These are phyloP conservation scores for Clonostachys solani DNA, from an alignment of 2,329 filamentous ascomycete species.

Conservation along the genomic window DNA sequence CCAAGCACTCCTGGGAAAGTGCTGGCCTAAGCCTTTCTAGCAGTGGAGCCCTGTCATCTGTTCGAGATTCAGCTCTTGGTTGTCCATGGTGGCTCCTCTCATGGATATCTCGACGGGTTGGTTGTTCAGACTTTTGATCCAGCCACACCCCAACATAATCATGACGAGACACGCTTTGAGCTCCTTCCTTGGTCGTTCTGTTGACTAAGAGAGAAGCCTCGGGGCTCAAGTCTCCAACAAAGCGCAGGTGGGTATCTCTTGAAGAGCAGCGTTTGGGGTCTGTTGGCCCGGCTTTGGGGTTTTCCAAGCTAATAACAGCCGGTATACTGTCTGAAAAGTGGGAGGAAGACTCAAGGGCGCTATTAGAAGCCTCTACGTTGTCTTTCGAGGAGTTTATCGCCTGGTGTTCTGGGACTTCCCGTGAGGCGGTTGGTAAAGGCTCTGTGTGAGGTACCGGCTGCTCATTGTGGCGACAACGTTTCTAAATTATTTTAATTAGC, in stretches of 20 bases:
- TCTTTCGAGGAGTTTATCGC: neutral
- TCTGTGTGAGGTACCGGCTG: neutral
- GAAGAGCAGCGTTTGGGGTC: neutral
- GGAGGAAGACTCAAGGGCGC: slow-evolving; percentile 10
- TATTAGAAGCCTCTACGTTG: neutral
- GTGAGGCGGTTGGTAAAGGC: neutral
- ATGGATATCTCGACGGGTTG: neutral
- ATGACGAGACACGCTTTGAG: slow-evolving; percentile 2
- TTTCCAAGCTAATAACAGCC: neutral
- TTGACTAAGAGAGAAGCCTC: slow-evolving; percentile 11
- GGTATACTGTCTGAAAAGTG: neutral
- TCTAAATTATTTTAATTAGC: neutral
- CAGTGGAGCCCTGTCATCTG: too few species aligned
- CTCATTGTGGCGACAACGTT: neutral
- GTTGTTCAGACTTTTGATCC: slow-evolving; percentile 1
- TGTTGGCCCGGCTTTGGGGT: too few species aligned
- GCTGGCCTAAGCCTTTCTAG: neutral
- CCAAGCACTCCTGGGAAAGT: slow-evolving; percentile 5
- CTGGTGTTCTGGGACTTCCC: too few species aligned
- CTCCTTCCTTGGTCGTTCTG: neutral
- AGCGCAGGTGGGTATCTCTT: slow-evolving; percentile 5
- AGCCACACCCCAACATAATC: slow-evolving; percentile 9
- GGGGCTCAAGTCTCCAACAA: slow-evolving; percentile 13
- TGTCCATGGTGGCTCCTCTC: neutral
- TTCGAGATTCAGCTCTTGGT: too few species aligned